Evolutionary conservation across 1,284 basidiomycete species (phyloP), one percentile per base, ranked within the genome.

Genomic region (Malassezia vespertilionis): DNA sequence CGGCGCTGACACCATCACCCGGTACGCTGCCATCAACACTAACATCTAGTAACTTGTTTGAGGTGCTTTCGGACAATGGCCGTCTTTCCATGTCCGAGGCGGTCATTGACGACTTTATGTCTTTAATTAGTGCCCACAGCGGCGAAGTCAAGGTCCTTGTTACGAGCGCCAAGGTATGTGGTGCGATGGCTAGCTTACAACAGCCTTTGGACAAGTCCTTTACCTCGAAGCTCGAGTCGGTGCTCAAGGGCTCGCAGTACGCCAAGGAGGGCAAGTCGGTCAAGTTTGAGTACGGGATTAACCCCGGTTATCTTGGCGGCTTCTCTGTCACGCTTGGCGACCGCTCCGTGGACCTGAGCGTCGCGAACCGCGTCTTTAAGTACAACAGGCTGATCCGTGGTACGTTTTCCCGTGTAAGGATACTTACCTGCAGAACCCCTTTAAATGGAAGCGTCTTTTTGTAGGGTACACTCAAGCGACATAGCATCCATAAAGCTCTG

Each of bases 291-390:
- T 59, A 61, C 52, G 69, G 65, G 56, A 62, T 70, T 46, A 65
- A 68, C 61, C 60, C 64, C 9, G 44, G 57, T 35, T 58, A 69
- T 46, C 61, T 65, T 54, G 67, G 67, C 31, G 91, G 91, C 46
- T 75, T 96, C 53, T 77, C 93, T 49, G 84, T 99, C 46, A 91
- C 97, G 76, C 90, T 99, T 72, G 93, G 88, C 60, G 91, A 96
- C 77, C 90, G 90, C 78, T 89, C 86, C 46, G 84, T 95, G 63
- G 93, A 97, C 75, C 79, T 96, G 57, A 88, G 85, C 63, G 90
- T 93, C 44, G 82, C 82, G 43, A 86, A 84, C 53, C 84, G 86
- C 52, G 87, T 97, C 68, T 91, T 83, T 73, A 89, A 89, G 76
- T 80, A 95, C 72, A 96, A 95, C 79, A 79, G 79, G 60, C 78